Conservation (phyloP, 176 grass and related monocot genomes). For the Echinochloa phyllopogon region DNA sequence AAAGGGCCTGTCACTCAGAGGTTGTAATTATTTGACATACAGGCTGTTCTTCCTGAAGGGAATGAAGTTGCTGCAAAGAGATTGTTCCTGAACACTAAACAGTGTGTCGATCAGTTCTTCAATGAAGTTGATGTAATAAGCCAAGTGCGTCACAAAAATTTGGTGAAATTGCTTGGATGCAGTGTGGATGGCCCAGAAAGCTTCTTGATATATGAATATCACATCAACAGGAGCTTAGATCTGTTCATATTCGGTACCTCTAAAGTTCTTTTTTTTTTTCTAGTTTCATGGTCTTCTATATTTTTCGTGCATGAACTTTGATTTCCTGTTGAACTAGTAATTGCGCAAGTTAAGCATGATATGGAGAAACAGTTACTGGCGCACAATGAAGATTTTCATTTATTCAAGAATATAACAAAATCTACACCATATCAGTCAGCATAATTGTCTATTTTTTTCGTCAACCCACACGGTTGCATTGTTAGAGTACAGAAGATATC, state of each 20-base stretch:
- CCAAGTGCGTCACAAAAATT: constrained; percentile 62
- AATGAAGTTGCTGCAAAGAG: constrained; percentile 70
- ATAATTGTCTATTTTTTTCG: neutral
- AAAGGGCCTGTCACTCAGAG: neutral
- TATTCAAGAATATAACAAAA: neutral
- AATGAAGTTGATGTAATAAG: constrained; percentile 63
- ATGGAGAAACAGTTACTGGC: neutral
- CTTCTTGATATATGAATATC: constrained; percentile 66
- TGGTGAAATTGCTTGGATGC: constrained; percentile 71
- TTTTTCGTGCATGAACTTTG: neutral
- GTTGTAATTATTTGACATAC: constrained; percentile 1
- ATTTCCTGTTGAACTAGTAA: neutral
- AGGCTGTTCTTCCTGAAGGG: constrained; percentile 59
- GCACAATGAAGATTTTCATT: neutral
- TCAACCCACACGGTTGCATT: neutral
- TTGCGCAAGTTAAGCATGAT: neutral
- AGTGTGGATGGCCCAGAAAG: constrained; percentile 71
- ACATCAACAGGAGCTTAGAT: constrained; percentile 65
- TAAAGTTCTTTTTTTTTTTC: neutral
- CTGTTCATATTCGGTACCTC: constrained; percentile 61
- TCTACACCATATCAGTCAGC: neutral
- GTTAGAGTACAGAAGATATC: neutral
- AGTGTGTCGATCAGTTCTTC: constrained; percentile 67
- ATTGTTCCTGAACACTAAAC: constrained; percentile 60
- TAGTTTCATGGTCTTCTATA: neutral